Percentiles rank a stretch among this genome's conserved stretches.
phyloP scores from a whole-genome alignment of 306 rosid genomes.

The Hippophae tibetana region DNA sequence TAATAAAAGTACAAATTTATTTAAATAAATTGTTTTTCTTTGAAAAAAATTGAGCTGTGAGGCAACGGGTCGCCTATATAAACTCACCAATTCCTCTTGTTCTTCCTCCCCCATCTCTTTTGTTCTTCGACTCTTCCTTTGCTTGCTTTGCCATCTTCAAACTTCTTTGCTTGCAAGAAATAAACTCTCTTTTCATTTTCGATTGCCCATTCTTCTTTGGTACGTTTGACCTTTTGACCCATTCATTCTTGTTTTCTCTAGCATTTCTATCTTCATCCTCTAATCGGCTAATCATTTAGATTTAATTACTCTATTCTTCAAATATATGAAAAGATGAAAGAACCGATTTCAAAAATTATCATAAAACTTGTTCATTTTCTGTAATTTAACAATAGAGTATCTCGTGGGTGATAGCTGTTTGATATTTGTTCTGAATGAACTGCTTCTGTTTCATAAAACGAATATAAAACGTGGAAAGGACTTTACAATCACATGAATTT shows the following conservation, averaged over 20 bases:
- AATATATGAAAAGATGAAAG: too few relatives aligned
- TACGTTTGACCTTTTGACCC: conserved; percentile 14
- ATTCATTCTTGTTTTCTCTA: conserved; percentile 1
- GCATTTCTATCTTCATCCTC: conserved; percentile 10
- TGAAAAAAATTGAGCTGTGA: not conserved
- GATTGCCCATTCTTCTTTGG: too few relatives aligned
- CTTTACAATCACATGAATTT: conserved; percentile 21
- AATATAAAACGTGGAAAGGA: conserved; percentile 20
- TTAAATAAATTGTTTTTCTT: not conserved
- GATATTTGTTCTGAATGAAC: too few relatives aligned
- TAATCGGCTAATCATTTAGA: conserved; percentile 28
- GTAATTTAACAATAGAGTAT: too few relatives aligned
- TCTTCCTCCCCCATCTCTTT: conserved; percentile 40
- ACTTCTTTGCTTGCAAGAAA: conserved; percentile 21
- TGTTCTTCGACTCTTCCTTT: conserved; percentile 16
- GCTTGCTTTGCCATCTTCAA: conserved; percentile 13
- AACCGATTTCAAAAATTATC: too few relatives aligned
- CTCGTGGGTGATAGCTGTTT: too few relatives aligned
- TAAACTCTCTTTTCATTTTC: conserved; percentile 17
- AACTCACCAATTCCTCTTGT: conserved; percentile 19
- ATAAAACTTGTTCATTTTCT: too few relatives aligned
- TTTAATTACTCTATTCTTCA: conserved; percentile 1
- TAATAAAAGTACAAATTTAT: not conserved
- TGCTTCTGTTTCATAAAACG: conserved; percentile 22
- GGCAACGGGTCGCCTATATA: conserved; percentile 44